phyloP scores from a whole-genome alignment of 202 grass and related monocot genomes.

The Bolboschoenoplectus hybrid region DNA sequence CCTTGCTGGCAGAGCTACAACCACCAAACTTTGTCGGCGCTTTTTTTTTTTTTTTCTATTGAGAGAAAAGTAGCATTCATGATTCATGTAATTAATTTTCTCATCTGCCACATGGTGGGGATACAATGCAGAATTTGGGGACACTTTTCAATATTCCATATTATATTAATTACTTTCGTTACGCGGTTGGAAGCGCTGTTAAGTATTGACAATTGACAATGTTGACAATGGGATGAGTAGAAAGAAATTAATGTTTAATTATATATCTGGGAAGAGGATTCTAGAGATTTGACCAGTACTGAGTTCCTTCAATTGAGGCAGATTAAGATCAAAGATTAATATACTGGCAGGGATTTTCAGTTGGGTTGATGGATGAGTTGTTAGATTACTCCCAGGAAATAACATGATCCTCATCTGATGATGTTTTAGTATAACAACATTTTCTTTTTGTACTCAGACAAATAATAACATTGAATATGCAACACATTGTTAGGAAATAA shows the following conservation, averaged over 20 bases:
- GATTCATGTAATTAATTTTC: neutral
- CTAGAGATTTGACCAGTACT: neutral
- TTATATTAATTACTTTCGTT: neutral
- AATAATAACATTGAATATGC: too few relatives aligned
- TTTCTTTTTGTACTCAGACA: too few relatives aligned
- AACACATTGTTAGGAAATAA: too few relatives aligned
- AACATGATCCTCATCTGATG: neutral
- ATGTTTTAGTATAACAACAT: too few relatives aligned
- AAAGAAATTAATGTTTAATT: neutral
- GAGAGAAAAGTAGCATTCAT: neutral
- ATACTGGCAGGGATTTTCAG: neutral
- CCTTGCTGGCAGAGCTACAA: constrained; percentile 20
- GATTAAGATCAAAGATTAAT: neutral
- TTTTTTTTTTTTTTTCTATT: neutral
- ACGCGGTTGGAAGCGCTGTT: constrained; percentile 17
- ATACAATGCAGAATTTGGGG: neutral
- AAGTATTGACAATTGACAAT: neutral
- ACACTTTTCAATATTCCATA: neutral
- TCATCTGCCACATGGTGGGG: constrained; percentile 35
- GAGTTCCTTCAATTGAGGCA: neutral
- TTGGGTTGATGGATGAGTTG: neutral
- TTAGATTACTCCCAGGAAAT: neutral
- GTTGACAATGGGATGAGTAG: neutral
- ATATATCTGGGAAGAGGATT: neutral
- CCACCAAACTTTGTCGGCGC: constrained; percentile 36